Conservation (phyloP, 169 alveolate species). For the Prorocentrum cordatum region DNA sequence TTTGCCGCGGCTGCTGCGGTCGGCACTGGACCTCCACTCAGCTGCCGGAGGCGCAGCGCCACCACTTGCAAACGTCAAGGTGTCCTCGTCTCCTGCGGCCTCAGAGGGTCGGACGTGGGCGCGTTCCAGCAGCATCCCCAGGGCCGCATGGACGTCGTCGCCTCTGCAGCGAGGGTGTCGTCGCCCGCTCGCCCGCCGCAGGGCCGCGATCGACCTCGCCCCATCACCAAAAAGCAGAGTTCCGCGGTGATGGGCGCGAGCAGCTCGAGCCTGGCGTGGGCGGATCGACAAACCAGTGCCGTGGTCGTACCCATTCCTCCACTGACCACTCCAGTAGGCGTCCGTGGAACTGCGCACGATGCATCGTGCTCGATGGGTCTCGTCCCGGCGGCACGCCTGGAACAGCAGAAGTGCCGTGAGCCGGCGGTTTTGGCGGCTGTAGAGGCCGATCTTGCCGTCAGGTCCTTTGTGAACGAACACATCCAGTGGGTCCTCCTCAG, state of each 20-base stretch:
- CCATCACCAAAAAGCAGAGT: neutral
- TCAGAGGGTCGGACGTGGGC: neutral
- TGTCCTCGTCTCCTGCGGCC: neutral
- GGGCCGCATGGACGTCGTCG: neutral
- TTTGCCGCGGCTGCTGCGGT: too few relatives aligned
- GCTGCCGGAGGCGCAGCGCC: too few relatives aligned
- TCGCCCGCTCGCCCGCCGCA: neutral
- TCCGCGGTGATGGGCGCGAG: neutral
- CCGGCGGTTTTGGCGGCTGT: neutral
- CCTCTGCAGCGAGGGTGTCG: neutral
- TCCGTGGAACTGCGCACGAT: neutral
- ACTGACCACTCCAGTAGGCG: neutral
- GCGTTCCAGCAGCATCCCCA: neutral
- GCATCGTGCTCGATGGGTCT: neutral
- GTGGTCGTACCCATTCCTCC: constrained; percentile 3
- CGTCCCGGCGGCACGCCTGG: constrained; percentile 16
- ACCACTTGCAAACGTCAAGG: neutral
- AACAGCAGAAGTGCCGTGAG: constrained; percentile 5
- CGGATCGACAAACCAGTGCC: neutral
- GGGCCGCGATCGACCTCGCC: too few relatives aligned
- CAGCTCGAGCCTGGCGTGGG: neutral
- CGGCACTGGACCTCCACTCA: too few relatives aligned
- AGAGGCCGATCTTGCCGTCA: neutral
- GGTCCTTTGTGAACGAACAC: neutral
- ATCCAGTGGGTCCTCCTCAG: neutral